These are phyloP conservation scores for Fraxinus latifolia DNA, from an alignment of 305 asterid species.

Conservation along the genomic window DNA sequence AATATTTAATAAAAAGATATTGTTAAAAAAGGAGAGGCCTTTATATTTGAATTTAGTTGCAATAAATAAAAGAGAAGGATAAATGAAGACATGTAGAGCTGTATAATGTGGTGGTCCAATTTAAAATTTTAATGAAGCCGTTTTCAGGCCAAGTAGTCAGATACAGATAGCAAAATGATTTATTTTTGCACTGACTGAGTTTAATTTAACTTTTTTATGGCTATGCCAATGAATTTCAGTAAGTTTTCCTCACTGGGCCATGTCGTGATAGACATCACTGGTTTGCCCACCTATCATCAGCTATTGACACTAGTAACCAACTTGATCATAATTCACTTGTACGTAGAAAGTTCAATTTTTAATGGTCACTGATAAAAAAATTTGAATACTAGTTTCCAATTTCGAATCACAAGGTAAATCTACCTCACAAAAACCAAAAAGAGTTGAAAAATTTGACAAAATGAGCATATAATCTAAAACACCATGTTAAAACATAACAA, in stretches of 20 bases:
- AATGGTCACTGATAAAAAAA: too few species aligned
- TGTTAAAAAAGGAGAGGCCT: neutral
- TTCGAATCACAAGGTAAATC: neutral
- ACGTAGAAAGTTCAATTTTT: neutral
- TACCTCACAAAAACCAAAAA: neutral
- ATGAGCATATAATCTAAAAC: constrained; percentile 16
- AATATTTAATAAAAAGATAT: too few species aligned
- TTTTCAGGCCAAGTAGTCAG: neutral
- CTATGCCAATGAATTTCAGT: neutral
- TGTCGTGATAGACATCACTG: neutral
- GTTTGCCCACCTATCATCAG: neutral
- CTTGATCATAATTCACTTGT: neutral
- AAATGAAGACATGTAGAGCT: neutral
- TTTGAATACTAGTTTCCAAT: neutral
- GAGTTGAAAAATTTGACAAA: neutral
- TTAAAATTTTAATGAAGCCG: neutral
- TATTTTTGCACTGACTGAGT: neutral
- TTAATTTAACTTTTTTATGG: neutral
- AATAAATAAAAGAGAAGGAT: neutral
- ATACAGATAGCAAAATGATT: neutral
- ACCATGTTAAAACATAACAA: constrained; percentile 34
- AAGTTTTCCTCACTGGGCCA: neutral
- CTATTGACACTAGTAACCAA: neutral
- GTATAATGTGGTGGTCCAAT: neutral
- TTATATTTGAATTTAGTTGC: neutral